These are phyloP conservation scores for Pleurozium schreberi DNA, from an alignment of 225 moss, liverwort and hornwort species.

Conservation along the genomic window DNA sequence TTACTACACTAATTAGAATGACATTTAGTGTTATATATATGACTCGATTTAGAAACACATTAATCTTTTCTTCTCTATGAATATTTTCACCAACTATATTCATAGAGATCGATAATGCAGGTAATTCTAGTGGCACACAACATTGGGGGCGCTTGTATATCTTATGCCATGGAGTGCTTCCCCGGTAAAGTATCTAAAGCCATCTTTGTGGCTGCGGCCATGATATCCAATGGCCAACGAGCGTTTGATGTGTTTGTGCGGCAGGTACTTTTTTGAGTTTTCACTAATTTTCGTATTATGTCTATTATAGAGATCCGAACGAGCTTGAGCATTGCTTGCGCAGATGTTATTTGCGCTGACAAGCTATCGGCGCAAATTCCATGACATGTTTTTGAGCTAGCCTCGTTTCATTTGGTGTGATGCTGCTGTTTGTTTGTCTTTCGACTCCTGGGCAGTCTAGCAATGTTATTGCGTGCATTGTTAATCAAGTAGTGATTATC, in stretches of 20 bases:
- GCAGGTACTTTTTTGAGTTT: conserved; percentile 35
- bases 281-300: neutral
- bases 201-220: conserved; percentile 49
- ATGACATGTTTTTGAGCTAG: neutral
- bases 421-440: neutral
- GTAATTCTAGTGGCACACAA: conserved; percentile 51
- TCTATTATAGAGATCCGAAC: neutral
- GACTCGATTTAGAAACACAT: too few relatives aligned
- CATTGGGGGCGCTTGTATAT: conserved; percentile 47
- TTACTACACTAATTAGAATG: too few relatives aligned
- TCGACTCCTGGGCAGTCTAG: neutral
- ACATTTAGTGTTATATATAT: neutral
- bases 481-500: neutral
- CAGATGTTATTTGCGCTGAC: neutral
- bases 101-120: neutral
- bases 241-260: conserved; percentile 86
- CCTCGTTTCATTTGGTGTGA: neutral
- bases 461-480: neutral
- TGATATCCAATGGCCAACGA: conserved; percentile 53
- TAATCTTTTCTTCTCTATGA: accelerated
- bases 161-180: conserved; percentile 40
- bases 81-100: too few relatives aligned
- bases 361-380: neutral
- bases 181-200: conserved; percentile 35
- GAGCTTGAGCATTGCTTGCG: neutral